These are phyloP conservation scores for Cytospora piceae DNA, from an alignment of 2,329 filamentous ascomycete genomes.

Conservation along the genomic window DNA sequence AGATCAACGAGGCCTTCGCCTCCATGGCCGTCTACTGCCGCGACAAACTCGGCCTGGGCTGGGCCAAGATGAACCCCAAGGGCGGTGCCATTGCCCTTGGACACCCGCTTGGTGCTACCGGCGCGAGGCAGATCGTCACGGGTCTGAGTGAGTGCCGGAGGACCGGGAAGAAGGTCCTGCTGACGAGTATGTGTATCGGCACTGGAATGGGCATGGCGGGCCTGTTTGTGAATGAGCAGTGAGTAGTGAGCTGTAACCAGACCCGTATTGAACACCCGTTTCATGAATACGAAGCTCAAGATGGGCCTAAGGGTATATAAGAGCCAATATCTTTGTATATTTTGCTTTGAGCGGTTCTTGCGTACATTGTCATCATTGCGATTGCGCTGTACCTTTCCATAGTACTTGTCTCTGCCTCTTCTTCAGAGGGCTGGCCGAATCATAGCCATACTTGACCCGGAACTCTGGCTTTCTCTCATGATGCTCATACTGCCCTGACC, in stretches of 20 bases:
- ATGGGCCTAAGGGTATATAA: background rate
- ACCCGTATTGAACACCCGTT: background rate
- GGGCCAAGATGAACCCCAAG: slow-evolving; percentile 77
- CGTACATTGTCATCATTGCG: no score
- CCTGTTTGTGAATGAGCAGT: slow-evolving; percentile 65
- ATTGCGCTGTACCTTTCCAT: no score
- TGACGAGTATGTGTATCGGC: slow-evolving; percentile 89
- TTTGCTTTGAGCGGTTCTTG: no score
- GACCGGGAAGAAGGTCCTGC: slow-evolving; percentile 84
- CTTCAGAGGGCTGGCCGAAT: no score
- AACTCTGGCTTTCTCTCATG: no score
- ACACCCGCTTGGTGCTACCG: slow-evolving; percentile 80
- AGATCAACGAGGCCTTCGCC: slow-evolving; percentile 97
- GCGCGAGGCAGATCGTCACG: slow-evolving; percentile 82
- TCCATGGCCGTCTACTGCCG: slow-evolving; percentile 97
- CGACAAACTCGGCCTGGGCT: slow-evolving; percentile 70
- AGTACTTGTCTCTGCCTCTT: no score
- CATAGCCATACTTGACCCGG: no score
- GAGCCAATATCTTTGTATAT: background rate
- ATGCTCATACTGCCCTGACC: no score
- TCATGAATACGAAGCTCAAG: background rate
- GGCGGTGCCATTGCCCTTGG: slow-evolving; percentile 84
- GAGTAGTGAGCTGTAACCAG: background rate
- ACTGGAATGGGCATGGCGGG: slow-evolving; percentile 72
- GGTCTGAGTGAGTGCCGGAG: slow-evolving; percentile 83